Evolutionary conservation across 2,329 filamentous ascomycete species (phyloP).

Genomic region (Cladosporium sp.): DNA sequence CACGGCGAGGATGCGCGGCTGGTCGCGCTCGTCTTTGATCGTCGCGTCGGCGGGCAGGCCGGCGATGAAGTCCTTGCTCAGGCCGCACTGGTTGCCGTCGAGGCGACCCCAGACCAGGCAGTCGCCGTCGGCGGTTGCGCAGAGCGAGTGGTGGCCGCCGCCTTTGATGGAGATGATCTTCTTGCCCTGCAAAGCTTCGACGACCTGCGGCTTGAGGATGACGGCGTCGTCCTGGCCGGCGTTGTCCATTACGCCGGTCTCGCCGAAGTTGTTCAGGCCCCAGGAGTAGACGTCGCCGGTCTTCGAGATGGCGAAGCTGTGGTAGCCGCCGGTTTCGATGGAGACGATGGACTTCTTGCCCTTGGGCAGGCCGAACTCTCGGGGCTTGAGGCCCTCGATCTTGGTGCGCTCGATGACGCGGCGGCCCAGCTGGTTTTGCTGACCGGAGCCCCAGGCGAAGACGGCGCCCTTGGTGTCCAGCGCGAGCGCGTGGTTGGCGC

Average conservation of each 20-base stretch:
- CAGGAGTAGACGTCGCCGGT: slow-evolving; percentile 69
- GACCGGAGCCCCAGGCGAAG: slow-evolving; percentile 65
- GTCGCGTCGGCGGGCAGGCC: slow-evolving; percentile 53
- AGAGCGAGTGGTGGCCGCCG: slow-evolving; percentile 68
- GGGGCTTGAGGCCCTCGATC: slow-evolving; percentile 49
- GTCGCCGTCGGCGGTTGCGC: slow-evolving; percentile 47
- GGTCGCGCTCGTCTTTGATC: slow-evolving; percentile 54
- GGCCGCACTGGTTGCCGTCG: slow-evolving; percentile 51
- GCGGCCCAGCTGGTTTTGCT: slow-evolving; percentile 65
- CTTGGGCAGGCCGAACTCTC: slow-evolving; percentile 49
- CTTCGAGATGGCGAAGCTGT: slow-evolving; percentile 69
- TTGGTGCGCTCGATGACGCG: slow-evolving; percentile 56
- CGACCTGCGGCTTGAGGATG: slow-evolving; percentile 63
- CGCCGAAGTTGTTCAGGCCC: slow-evolving; percentile 82
- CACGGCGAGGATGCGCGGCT: slow-evolving; percentile 64
- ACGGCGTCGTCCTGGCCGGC: slow-evolving; percentile 64
- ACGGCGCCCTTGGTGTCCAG: slow-evolving; percentile 60
- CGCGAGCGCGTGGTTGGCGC: slow-evolving; percentile 66
- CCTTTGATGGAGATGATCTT: slow-evolving; percentile 64
- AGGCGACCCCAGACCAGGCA: slow-evolving; percentile 56
- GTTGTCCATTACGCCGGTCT: slow-evolving; percentile 61
- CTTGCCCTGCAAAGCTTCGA: slow-evolving; percentile 58
- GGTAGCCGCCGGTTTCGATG: slow-evolving; percentile 68
- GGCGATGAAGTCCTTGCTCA: slow-evolving; percentile 41
- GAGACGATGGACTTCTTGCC: slow-evolving; percentile 48